phyloP scores from a whole-genome alignment of 352 stramenopile genomes.

The Pythium rishiriense region DNA sequence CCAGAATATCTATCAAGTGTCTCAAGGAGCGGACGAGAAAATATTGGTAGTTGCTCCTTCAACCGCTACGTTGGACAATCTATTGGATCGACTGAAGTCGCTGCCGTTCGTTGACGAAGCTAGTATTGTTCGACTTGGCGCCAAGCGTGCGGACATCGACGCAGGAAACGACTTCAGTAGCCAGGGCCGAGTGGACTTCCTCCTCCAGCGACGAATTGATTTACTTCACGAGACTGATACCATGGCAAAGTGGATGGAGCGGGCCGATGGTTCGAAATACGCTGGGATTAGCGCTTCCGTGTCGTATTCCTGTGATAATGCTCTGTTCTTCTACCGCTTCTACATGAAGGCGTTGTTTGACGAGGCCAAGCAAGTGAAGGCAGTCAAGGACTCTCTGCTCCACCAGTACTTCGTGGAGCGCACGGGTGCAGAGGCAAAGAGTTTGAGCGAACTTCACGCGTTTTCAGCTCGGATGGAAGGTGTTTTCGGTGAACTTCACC shows the following conservation, averaged over 20 bases:
- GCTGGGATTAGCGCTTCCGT: conserved; percentile 62
- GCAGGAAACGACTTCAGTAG: conserved; percentile 72
- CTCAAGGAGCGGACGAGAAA: conserved; percentile 54
- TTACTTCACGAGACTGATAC: conserved; percentile 93
- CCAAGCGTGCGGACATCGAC: neutral
- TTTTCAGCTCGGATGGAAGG: conserved; percentile 75
- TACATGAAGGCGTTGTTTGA: conserved; percentile 87
- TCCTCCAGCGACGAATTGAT: conserved; percentile 61
- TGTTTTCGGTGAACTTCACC: conserved; percentile 93
- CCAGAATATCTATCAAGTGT: conserved; percentile 88
- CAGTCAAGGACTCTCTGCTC: conserved; percentile 19
- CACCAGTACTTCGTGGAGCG: conserved; percentile 44
- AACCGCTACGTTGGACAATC: conserved; percentile 94
- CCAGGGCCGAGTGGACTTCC: conserved; percentile 88
- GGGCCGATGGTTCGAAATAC: conserved; percentile 38
- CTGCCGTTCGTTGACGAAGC: conserved; percentile 70
- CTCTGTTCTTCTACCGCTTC: conserved; percentile 93
- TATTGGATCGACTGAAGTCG: conserved; percentile 93
- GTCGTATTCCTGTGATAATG: conserved; percentile 96
- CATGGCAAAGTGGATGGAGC: conserved; percentile 89
- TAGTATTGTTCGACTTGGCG: conserved; percentile 90
- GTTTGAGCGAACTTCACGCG: conserved; percentile 29
- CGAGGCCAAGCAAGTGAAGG: conserved; percentile 18
- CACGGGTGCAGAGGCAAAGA: conserved; percentile 29
- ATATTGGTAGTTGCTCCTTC: conserved; percentile 95